Base-by-base conservation (phyloP, 371 early-diverging fungal genomes). In the Haplosporangium sp. region DNA sequence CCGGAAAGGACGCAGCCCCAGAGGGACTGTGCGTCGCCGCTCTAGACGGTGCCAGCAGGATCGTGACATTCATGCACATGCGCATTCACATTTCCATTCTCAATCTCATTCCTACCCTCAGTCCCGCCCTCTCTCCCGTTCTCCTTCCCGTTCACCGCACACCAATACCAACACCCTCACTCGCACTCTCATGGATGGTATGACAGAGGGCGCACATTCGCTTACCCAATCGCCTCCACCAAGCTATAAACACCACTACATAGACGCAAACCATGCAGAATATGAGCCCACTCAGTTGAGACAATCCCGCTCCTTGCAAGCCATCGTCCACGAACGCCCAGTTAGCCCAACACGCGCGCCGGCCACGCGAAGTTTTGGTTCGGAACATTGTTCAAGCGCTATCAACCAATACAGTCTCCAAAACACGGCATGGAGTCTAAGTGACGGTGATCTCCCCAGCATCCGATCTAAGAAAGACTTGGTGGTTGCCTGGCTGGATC, bases 371-470 rank as follows among this genome's bases (percentile, higher is more conserved):
- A 55, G 62, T 46, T 38, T 57, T 58, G 62, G 62, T 23, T 18
- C 54, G 0, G 18, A 38, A 6, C 67, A 60, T 55, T 18, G 29
- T 21, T 48, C 29, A 12, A 5, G 42, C 29, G 21, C 37, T 42
- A 1, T 36, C 29, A 63, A 67, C 37, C 18, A 62, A 29, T 75
- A 69, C 36, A 46, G 56, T 20, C 43, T 18, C 9, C 20, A 41
- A 5, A 48, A 59, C 29, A 23, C 53, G 9, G 37, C 29, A 6
- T 69, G 59, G 66, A 75, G 70, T 38, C 62, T 69, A 16, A 75
- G 75, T 20, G 75, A 75, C 13, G 62, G 67, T n/a, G 52, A 69
- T 53, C 53, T 75, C 4, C 73, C 73, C 21, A 41, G 40, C 40
- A 51, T n/a, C 42, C 59, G 57, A 16, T 37, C 75, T 4, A 69